These are phyloP conservation scores for Fibroporia radiculosa DNA, from an alignment of 768 basidiomycete genomes.

Conservation along the genomic window DNA sequence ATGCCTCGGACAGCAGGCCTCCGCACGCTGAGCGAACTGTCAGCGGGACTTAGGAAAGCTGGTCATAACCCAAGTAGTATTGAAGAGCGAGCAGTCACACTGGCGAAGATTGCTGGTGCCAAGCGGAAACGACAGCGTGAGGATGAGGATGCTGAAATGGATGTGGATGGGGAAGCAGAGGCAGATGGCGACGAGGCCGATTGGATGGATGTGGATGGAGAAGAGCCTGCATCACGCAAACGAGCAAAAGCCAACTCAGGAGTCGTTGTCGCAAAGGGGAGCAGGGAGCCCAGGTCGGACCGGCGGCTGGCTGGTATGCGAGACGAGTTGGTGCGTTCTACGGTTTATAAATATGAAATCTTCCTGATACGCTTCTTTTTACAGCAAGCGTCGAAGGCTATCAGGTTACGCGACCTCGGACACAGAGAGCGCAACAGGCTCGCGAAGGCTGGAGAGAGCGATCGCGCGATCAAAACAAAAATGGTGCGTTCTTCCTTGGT, in stretches of 20 bases:
- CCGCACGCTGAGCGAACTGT: slow-evolving; percentile 65
- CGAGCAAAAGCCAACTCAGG: slow-evolving; percentile 58
- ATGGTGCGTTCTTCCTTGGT: slow-evolving; percentile 51
- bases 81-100: slow-evolving; percentile 77
- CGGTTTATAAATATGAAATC: not conserved
- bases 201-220: slow-evolving; percentile 33
- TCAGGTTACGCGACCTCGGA: slow-evolving; percentile 76
- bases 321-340: slow-evolving; percentile 52
- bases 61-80: slow-evolving; percentile 86
- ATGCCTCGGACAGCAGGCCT: slow-evolving; percentile 71
- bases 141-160: slow-evolving; percentile 57
- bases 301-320: slow-evolving; percentile 75
- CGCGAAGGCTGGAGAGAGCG: slow-evolving; percentile 87
- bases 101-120: slow-evolving; percentile 66
- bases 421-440: slow-evolving; percentile 83
- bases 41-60: slow-evolving; percentile 73
- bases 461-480: slow-evolving; percentile 74
- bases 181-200: slow-evolving; percentile 33
- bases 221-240: slow-evolving; percentile 47
- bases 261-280: slow-evolving; percentile 37
- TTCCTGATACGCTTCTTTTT: slow-evolving; percentile 5
- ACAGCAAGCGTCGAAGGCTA: slow-evolving; percentile 75
- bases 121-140: slow-evolving; percentile 64
- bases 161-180: slow-evolving; percentile 43
- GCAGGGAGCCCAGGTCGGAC: slow-evolving; percentile 60